A percentile compares a stretch with the other conserved stretches of the same genome.
phyloP scores from a whole-genome alignment of 306 rosid species.

The Glycine soja region DNA sequence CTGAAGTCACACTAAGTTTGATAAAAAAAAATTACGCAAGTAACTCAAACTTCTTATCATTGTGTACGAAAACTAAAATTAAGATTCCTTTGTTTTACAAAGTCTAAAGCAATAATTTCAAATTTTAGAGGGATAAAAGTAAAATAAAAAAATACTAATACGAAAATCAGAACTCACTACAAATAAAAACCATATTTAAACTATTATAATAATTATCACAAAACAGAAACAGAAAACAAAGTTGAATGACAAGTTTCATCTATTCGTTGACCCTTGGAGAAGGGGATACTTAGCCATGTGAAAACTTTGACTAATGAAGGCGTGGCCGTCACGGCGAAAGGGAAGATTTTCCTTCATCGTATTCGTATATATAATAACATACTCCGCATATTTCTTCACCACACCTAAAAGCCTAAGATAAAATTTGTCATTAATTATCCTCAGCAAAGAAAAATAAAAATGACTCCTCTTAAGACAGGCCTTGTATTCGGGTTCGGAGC shows the following conservation, averaged over 20 bases:
- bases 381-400: no score
- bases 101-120: no score
- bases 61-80: no score
- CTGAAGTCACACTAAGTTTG: no score
- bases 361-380: neutral
- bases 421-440: neutral
- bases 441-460: conserved; percentile 2
- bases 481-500: conserved; percentile 53
- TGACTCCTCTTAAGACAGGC: conserved; percentile 39
- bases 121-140: no score
- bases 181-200: no score
- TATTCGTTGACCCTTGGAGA: conserved; percentile 26
- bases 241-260: neutral
- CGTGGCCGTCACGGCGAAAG: conserved; percentile 31
- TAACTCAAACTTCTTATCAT: no score
- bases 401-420: neutral
- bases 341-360: neutral
- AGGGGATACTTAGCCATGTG: conserved; percentile 25
- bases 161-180: no score
- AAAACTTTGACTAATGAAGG: neutral
- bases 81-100: no score
- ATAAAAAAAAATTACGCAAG: no score
- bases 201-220: neutral
- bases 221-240: neutral
- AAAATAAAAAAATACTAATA: no score